Evolutionary conservation across 805 yeast genomes (phyloP), one percentile per base, ranked within the genome.

Genomic region (Starmerella apis): DNA sequence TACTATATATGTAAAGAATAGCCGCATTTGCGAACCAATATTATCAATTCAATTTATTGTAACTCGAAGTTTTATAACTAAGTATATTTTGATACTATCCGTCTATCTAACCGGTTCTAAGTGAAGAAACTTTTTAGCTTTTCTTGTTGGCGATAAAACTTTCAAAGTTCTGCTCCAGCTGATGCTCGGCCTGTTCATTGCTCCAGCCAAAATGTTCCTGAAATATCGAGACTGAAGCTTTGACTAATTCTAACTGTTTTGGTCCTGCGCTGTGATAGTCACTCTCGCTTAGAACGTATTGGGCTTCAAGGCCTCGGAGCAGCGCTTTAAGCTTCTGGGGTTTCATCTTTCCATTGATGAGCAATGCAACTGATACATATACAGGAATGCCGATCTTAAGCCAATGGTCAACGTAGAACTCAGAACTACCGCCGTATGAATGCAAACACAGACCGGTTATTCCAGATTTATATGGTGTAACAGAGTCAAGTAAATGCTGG

Each of bases 401-500:
- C 65, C 64, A 64, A 36, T 54, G 51, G 22, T 54, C 50, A 5
- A 45, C 46, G 20, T 62, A 54, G 43, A 64, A 86, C 38, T 86
- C 95, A 0, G 71, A 54, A 1, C 94, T 81, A 0, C 97, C 97
- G 7, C 86, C 78, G 63, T 79, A 92, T 0, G 96, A 86, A 62
- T 90, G 97, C 22, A 92, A 70, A 33, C 85, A 77, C 1, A 87
- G 65, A 2, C 69, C 62, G 2, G 74, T 64, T 10, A 64, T 62
- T 1, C 57, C 56, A 30, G 56, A 55, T 30, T 49, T 35, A 38
- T 48, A 36, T 11, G 43, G 25, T 16, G 58, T 61, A 4, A 78
- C 66, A 0, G 61, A 48, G 14, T 79, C 82, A 47, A 69, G 77
- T 13, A 83, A 61, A 6, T 68, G 60, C 0, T 87, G 86, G 52